Evolutionary conservation across 2,329 filamentous ascomycete species (phyloP), one percentile per base, ranked within the genome.

Genomic region (Nemania serpens): DNA sequence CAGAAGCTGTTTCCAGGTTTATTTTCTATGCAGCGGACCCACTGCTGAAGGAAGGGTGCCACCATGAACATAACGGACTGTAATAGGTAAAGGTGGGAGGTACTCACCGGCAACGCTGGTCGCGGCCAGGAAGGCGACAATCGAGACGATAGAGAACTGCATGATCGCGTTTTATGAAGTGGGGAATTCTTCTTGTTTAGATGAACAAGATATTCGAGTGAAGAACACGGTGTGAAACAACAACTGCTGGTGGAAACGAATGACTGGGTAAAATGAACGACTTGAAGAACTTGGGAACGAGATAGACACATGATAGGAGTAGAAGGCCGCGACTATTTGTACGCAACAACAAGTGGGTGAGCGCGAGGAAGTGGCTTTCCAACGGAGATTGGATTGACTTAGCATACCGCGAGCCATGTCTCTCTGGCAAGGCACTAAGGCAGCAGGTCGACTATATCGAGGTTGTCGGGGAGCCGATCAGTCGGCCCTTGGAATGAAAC

Each of bases 81-180:
- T 43, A 17, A 10, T 43, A 2, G 17, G 17, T 6, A 20, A 13
- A 15, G 22, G 18, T 45, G 11, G 22, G 43, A 9, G 29, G 13
- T 36, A 58, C 59, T 62, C 29, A 62, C 59, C 10, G 13, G 65
- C 61, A 17, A 53, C 25, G 48, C 13, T 41, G 17, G 61, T 48
- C 22, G 63, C 56, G 46, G 58, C 63, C 45, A 67, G 58, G 20
- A 67, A n/a, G 50, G 63, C 55, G 39, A 66, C 12, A 13, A 66
- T 29, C 22, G 58, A 48, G 42, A 55, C 20, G n/a, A 62, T 15
- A 9, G 50, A 6, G 34, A 50, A 55, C 43, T 62, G 41, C 61
- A 63, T 65, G 47, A 11, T 65, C 52, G 1, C 34, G 43, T 7
- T 5, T 33, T 17, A 7, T 20, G 6, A 3, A 29, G 29, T 1